Evolutionary conservation across 768 basidiomycete genomes (phyloP).

Genomic region (Strobilomyces echinocephalus): DNA sequence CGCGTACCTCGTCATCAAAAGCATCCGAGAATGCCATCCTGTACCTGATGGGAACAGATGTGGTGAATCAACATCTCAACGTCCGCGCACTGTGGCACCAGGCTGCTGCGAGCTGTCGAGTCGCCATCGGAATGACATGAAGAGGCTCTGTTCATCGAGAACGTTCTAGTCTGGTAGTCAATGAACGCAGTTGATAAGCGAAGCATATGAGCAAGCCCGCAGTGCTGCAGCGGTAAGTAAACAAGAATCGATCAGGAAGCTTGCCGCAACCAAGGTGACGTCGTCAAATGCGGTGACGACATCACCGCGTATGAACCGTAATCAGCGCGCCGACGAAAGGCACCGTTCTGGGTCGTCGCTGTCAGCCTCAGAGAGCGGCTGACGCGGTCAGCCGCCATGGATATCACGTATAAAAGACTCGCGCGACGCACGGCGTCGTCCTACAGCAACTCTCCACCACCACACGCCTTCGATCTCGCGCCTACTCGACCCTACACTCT

Average conservation of each 20-base stretch:
- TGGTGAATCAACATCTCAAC: not conserved
- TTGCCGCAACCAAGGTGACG: no score
- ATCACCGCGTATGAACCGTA: no score
- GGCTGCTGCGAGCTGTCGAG: not conserved
- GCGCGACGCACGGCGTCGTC: not conserved
- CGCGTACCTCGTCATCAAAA: not conserved
- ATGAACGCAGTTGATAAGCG: not conserved
- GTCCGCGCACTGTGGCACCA: not conserved
- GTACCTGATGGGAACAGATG: not conserved
- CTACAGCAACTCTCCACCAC: slow-evolving; percentile 1
- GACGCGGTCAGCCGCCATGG: slow-evolving; percentile 21
- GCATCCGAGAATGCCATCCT: not conserved
- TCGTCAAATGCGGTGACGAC: no score
- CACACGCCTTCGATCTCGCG: not conserved
- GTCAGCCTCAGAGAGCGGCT: slow-evolving; percentile 17
- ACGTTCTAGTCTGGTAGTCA: not conserved
- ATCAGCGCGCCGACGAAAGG: no score
- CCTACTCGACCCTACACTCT: slow-evolving; percentile 8
- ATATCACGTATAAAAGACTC: slow-evolving; percentile 11
- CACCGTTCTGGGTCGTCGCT: not conserved
- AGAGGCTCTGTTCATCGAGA: slow-evolving; percentile 1
- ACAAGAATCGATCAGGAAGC: no score
- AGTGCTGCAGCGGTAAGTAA: not conserved
- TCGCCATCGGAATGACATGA: not conserved
- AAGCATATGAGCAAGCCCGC: not conserved